Evolutionary conservation across 148 eudicot genomes (phyloP).

Genomic region (Cornus florida): DNA sequence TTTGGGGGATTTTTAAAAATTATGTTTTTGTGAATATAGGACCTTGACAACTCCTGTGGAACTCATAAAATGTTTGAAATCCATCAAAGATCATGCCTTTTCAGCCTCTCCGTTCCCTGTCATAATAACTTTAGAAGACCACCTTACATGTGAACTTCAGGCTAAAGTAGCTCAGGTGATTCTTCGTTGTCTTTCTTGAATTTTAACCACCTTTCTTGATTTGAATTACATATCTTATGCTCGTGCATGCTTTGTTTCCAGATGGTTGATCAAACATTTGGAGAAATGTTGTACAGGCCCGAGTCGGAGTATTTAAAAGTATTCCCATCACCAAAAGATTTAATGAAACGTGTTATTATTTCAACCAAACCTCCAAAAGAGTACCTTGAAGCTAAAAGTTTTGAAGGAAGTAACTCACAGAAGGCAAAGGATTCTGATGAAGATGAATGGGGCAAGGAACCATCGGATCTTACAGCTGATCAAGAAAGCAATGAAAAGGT

Average conservation of each 20-base stretch:
- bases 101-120: neutral
- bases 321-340: constrained; percentile 77
- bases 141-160: neutral
- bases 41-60: neutral
- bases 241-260: constrained; percentile 20
- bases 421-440: constrained; percentile 45
- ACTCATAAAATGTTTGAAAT: neutral
- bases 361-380: constrained; percentile 94
- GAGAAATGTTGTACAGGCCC: constrained; percentile 53
- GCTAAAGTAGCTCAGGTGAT: constrained; percentile 38
- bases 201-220: neutral
- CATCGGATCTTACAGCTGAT: constrained; percentile 31
- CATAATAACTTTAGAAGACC: neutral
- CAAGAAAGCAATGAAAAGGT: constrained; percentile 33
- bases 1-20: neutral
- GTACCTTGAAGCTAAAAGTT: constrained; percentile 53
- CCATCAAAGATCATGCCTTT: neutral
- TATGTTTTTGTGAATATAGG: neutral
- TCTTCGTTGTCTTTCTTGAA: neutral
- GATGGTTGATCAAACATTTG: constrained; percentile 88
- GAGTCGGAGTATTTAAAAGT: constrained; percentile 47
- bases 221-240: neutral
- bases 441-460: constrained; percentile 49
- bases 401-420: constrained; percentile 23
- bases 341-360: constrained; percentile 61